Percentiles rank a stretch among this genome's conserved stretches.
Conservation (phyloP, 495 filamentous ascomycete species). For the Penicillium chermesinum region DNA sequence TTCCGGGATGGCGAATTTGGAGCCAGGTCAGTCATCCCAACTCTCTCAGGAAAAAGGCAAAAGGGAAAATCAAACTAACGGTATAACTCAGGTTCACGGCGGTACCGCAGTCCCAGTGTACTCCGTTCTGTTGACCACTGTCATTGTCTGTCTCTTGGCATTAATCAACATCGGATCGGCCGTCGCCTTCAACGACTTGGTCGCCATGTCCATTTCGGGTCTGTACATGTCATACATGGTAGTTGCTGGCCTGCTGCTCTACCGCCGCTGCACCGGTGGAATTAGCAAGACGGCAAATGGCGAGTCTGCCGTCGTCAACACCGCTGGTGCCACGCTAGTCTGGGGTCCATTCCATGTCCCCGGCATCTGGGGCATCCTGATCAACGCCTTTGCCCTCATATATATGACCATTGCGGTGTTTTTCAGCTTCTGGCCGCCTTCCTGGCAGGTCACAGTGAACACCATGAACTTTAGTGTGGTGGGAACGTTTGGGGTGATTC, state of each 20-base stretch:
- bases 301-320: constrained; percentile 18
- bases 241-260: constrained; percentile 32
- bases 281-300: constrained; percentile 13
- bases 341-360: constrained; percentile 35
- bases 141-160: constrained; percentile 33
- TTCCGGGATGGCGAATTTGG: constrained; percentile 6
- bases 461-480: constrained; percentile 47
- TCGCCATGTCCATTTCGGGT: constrained; percentile 38
- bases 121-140: constrained; percentile 34
- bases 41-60: too few relatives aligned
- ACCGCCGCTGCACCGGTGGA: constrained; percentile 26
- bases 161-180: constrained; percentile 45
- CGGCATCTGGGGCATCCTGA: constrained; percentile 24
- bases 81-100: constrained; percentile 30
- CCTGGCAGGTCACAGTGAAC: constrained; percentile 22
- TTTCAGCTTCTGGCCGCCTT: constrained; percentile 48
- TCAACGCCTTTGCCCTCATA: constrained; percentile 31
- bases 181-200: constrained; percentile 43
- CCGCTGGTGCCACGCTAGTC: constrained; percentile 29
- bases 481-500: constrained; percentile 32
- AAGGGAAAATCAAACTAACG: constrained; percentile 27
- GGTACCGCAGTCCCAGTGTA: constrained; percentile 32
- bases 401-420: constrained; percentile 46
- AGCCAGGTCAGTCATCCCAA: constrained; percentile 17
- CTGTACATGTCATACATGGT: constrained; percentile 43